Percentiles rank a stretch among this genome's conserved stretches.
phyloP scores from a whole-genome alignment of 352 stramenopile genomes.

The Pythium monospermum region DNA sequence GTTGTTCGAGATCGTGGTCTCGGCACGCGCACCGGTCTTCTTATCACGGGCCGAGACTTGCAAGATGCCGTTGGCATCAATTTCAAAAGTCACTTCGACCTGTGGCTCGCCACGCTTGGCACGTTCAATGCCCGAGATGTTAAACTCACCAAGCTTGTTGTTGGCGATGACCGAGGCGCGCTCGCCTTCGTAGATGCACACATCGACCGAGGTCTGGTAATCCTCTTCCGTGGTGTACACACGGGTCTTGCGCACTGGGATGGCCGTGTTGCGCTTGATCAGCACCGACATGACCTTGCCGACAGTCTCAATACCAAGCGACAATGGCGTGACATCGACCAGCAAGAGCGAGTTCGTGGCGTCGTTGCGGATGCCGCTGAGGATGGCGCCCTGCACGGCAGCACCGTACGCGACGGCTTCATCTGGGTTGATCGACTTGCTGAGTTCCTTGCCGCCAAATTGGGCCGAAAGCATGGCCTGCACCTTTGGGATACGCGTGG shows the following conservation, averaged over 20 bases:
- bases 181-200: constrained; percentile 77
- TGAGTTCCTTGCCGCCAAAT: constrained; percentile 37
- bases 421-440: constrained; percentile 52
- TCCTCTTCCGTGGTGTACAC: constrained; percentile 38
- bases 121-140: constrained; percentile 73
- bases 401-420: constrained; percentile 63
- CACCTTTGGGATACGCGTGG: constrained; percentile 39
- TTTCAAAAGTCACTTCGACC: constrained; percentile 58
- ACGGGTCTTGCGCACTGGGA: constrained; percentile 55
- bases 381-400: constrained; percentile 37
- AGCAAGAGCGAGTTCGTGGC: constrained; percentile 68
- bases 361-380: constrained; percentile 32
- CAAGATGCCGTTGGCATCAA: constrained; percentile 73
- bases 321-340: constrained; percentile 78
- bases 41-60: constrained; percentile 74
- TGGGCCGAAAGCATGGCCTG: constrained; percentile 27
- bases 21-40: constrained; percentile 35
- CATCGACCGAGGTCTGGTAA: constrained; percentile 63
- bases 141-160: constrained; percentile 86
- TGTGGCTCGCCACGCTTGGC: constrained; percentile 76
- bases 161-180: constrained; percentile 68
- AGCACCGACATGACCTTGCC: constrained; percentile 76
- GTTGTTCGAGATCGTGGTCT: constrained; percentile 42
- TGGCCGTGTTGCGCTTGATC: constrained; percentile 74
- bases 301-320: constrained; percentile 67